These are phyloP conservation scores for Xylariaceae sp. DNA, from an alignment of 2,329 filamentous ascomycete species.

Conservation along the genomic window DNA sequence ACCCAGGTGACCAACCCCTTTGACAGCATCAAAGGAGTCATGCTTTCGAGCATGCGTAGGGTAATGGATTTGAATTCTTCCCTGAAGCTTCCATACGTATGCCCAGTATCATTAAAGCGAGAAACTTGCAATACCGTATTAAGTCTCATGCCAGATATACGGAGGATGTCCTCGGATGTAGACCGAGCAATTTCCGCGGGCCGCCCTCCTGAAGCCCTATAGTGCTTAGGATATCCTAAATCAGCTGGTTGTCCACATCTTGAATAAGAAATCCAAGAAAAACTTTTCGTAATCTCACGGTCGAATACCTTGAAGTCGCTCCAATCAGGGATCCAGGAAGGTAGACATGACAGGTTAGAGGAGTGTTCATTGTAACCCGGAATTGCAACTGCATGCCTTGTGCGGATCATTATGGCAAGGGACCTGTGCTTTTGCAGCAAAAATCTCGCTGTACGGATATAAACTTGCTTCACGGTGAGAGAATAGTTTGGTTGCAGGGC, in stretches of 20 bases:
- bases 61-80: no score
- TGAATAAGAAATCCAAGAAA: neutral
- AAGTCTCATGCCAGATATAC: no score
- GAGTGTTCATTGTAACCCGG: neutral
- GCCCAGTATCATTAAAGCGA: no score
- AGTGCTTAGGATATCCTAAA: slow-evolving; percentile 4
- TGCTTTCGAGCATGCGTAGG: no score
- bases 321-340: slow-evolving; percentile 6
- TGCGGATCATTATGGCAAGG: neutral
- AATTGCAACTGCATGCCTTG: neutral
- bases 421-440: neutral
- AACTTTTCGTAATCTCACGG: neutral
- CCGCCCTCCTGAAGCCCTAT: no score
- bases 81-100: no score
- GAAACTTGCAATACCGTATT: no score
- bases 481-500: neutral
- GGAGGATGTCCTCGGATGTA: no score
- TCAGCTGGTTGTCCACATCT: neutral
- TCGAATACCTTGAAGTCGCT: neutral
- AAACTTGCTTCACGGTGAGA: neutral
- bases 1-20: no score
- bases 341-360: neutral
- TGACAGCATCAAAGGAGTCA: no score
- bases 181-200: no score
- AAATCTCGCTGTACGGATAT: neutral